Evolutionary conservation across 495 filamentous ascomycete genomes (phyloP), one percentile per base, ranked within the genome.

Genomic region (Neurospora intermedia): DNA sequence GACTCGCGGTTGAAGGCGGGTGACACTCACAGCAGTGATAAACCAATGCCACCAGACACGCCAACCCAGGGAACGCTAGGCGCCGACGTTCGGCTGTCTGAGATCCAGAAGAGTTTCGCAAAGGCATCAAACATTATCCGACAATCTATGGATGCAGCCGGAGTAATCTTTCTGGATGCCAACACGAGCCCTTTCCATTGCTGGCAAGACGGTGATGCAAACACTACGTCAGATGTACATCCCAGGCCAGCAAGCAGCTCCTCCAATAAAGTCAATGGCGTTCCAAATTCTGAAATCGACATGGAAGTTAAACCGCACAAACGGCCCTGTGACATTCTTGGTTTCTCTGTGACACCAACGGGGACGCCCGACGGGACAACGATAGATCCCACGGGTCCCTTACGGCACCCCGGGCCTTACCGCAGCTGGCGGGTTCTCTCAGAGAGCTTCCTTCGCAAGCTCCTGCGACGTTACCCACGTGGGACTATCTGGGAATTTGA

Each of bases 401-500:
- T 66, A 66, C 54, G 54, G 23, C 54, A 16, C 35, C 7, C 27
- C 27, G 54, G 15, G 27, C 54, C 54, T 31, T 27, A 31, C 6
- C 54, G 27, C 54, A 66, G 54, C 31, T 66, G 54, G 54, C 54
- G 54, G 11, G 6, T 35, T 66, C 54, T 66, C 27, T 43, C 79
- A 2, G 83, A 84, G 70, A 74, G 71, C 15, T 84, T 89, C 31
- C 78, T 91, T 1, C 81, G 83, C 6, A 78, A 83, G 70, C 80
- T 91, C 2, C 79, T 92, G 2, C 84, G 85, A 13, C 83, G 87
- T 16, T 90, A 92, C 76, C 86, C 87, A 8, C 84, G 87, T 69
- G 91, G 91, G 7, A 87, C 88, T 69, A 79, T 93, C 11, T 83
- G 84, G 83, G 80, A 87, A 76, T 83, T 84, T 75, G 89, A 91